phyloP scores from a whole-genome alignment of 306 rosid species.

The Citrullus colocynthis region DNA sequence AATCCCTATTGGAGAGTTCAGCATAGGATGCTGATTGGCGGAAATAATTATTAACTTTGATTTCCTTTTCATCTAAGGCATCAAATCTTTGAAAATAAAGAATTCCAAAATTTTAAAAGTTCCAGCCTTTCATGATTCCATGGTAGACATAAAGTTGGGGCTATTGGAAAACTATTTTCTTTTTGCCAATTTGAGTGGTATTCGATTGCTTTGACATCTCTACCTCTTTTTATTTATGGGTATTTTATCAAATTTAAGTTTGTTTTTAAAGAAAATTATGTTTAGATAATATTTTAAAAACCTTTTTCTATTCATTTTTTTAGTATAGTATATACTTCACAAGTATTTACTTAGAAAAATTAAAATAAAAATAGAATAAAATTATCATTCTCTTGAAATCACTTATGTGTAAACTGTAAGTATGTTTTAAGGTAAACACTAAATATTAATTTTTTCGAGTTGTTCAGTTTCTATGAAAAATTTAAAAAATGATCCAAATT shows the following conservation, averaged over 20 bases:
- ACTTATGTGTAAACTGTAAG: neutral
- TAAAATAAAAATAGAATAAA: neutral
- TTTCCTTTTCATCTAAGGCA: neutral
- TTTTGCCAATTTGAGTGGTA: neutral
- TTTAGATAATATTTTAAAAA: neutral
- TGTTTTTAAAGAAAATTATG: neutral
- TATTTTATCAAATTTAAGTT: neutral
- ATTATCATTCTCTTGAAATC: neutral
- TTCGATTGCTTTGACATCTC: neutral
- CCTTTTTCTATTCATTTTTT: no score
- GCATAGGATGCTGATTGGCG: conserved; percentile 1
- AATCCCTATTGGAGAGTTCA: neutral
- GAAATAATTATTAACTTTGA: neutral
- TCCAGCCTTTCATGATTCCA: neutral
- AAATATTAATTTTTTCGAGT: no score
- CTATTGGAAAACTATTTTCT: neutral
- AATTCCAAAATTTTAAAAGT: neutral
- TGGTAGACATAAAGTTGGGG: neutral
- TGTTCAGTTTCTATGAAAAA: no score
- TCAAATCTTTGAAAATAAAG: neutral
- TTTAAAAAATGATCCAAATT: no score
- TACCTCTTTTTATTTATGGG: neutral
- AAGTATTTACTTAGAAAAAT: no score
- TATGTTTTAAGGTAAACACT: no score
- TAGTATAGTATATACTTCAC: no score